Evolutionary conservation across 1,284 basidiomycete species (phyloP), one percentile per base, ranked within the genome.

Genomic region (Puccinia coronata): DNA sequence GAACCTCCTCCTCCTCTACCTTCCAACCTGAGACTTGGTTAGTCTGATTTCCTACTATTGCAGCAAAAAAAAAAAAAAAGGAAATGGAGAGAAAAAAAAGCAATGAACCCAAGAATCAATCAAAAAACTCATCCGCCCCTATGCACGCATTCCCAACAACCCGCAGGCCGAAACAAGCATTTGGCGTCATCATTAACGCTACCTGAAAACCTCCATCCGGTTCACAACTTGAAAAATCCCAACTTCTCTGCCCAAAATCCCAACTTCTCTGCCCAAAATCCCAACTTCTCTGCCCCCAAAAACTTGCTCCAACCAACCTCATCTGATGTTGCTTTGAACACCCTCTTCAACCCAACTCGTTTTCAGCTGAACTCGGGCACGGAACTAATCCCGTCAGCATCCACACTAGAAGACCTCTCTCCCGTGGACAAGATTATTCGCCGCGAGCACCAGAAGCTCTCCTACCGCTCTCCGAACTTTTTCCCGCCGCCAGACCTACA

Each of bases 401-500:
- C 59, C 1, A 77, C 28, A 11, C 72, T 57, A 16, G 53, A 74
- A 55, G 69, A 74, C 25, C 75, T 77, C 28, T 77, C 75, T 3
- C 75, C 75, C 31, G 75, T 77, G 9, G 75, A 77, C 49, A 49
- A 36, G 6, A 77, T 77, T 47, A 77, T 77, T 47, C 75, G 75
- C 1, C 23, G 36, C 12, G 47, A 77, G 25, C 39, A 63, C 28
- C 49, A 79, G 20, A 65, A 71, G 25, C 1, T 39, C 1, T 6
- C 34, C 16, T 79, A 55, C 31, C 14, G 49, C 3, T 16, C 20
- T 31, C 65, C 51, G n/a, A 47, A 53, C 34, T 59, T 43, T 39
- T 79, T 59, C 55, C 76, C 76, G 25, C 63, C 65, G 25, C 65
- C 65, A 2, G 91, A 93, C 82, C 88, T 96, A 11, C 88, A 91